Base-by-base conservation (phyloP, 257 asterid genomes). In the Solanum dulcamara region DNA sequence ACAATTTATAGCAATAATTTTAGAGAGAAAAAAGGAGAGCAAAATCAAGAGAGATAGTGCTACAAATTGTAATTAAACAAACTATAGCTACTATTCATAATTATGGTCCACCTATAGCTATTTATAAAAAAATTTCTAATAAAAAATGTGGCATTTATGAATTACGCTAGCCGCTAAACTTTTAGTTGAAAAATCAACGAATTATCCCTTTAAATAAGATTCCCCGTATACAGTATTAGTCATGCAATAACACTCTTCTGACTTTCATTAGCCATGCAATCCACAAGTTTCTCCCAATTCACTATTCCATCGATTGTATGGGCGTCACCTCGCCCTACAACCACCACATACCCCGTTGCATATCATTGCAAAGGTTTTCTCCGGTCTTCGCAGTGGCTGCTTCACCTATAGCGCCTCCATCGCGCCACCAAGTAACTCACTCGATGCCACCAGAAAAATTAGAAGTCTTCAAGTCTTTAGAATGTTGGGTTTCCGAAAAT, bases 381-480 rank as follows among this genome's bases (percentile, higher is more conserved):
- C 59, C 80, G 2, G 53, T 87, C 68, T 32, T 72, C 44, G 70
- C 82, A 28, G 7, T 22, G 48, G 80, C 89, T 48, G n/a, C 24
- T 0, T 9, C 60, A 18, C 10, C 62, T 5, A n/a, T n/a, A n/a
- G n/a, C n/a, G n/a, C n/a, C n/a, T n/a, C n/a, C n/a, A n/a, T 13
- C 74, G 35, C 15, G 40, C 44, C 80, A 38, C 46, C 84, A 80
- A 18, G 37, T 50, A 1, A 81, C 85, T 22, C 87, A 80, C 83
- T 83, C 91, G 44, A 75, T 89, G 89, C 86, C 85, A 53, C 75
- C 86, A 0, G 88, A 88, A 22, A 90, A 89, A 7, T 26, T 59
- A 17, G 89, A 90, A 48, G 7, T 89, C 1, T 89, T 89, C 44
- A 88, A 86, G 75, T 89, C 93, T 2, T 87, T 89, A 13, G 93